Evolutionary conservation across 805 yeast genomes (phyloP), one percentile per base, ranked within the genome.

Genomic region (Starmerella tilneyi): DNA sequence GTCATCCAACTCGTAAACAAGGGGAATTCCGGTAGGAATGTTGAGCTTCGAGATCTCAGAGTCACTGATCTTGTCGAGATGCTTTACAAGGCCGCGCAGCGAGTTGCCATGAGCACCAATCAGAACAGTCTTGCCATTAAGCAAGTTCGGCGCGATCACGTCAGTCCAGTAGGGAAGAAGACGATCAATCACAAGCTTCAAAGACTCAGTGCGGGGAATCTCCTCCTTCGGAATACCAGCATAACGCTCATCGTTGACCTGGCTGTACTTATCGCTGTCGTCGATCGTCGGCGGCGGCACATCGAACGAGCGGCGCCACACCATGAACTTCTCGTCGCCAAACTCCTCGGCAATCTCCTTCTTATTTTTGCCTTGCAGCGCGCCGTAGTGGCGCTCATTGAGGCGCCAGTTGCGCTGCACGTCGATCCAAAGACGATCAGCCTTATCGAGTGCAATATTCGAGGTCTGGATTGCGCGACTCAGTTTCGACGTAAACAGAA

Each of bases 361-460:
- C 75, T 88, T 88, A 76, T 89, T 94, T 75, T 89, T 86, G 69
- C 97, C 97, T 74, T 89, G 96, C 63, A 88, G 78, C 59, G 85
- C 96, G 77, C 97, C 97, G 74, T 88, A 88, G 72, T 88, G 96
- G 77, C 97, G 92, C 75, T 88, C 97, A 74, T 88, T 88, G 67
- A 88, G 78, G 77, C 96, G 83, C 96, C 96, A 89, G 46, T 89
- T 76, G 76, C 96, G 84, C 69, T 80, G 78, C 61, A 83, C 94
- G 63, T 94, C 95, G 57, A 88, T 76, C 76, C 78, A 88, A 58
- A 84, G 71, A 65, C 86, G 84, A 70, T 86, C 96, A 48, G 96
- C 89, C 55, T 73, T 66, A 52, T 81, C 84, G 58, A 88, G 73
- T 48, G 96, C 96, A 67, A 89, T 76, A 81, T 88, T 82, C 59